A percentile compares a stretch with the other conserved stretches of the same genome.
Evolutionary conservation across 768 basidiomycete genomes (phyloP).

Genomic region (Hortiboletus campestris): DNA sequence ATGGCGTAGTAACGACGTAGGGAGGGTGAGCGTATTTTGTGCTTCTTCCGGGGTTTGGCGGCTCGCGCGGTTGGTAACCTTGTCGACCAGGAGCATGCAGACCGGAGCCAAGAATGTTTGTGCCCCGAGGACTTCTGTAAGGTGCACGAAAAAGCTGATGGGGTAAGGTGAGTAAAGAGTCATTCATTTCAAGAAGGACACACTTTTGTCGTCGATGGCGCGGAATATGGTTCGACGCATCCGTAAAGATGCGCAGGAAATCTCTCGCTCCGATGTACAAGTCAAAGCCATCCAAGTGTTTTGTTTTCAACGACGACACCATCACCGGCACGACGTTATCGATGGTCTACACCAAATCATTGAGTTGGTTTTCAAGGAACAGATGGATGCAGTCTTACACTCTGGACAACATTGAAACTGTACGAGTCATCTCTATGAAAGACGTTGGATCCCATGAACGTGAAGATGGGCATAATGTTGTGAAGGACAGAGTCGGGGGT

Average conservation of each 20-base stretch:
- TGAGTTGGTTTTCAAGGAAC: background rate
- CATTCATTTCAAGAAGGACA: conserved; percentile 22
- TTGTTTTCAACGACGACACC: conserved; percentile 69
- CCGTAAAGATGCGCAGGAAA: conserved; percentile 89
- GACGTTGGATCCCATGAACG: conserved; percentile 98
- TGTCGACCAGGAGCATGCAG: conserved; percentile 83
- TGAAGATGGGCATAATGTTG: conserved; percentile 97
- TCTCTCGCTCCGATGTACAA: conserved; percentile 71
- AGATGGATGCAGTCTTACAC: conserved; percentile 43
- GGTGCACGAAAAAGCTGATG: conserved; percentile 81
- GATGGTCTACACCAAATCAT: conserved; percentile 60
- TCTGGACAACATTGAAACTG: conserved; percentile 93
- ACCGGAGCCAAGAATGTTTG: conserved; percentile 80
- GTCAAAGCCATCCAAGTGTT: conserved; percentile 51
- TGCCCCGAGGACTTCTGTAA: conserved; percentile 79
- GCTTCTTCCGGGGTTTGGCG: conserved; percentile 63
- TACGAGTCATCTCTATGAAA: conserved; percentile 96
- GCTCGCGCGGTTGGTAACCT: conserved; percentile 63
- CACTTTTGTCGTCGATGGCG: conserved; percentile 89
- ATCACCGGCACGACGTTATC: conserved; percentile 93
- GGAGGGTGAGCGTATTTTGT: conserved; percentile 58
- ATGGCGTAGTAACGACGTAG: conserved; percentile 63
- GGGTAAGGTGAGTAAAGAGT: conserved; percentile 2
- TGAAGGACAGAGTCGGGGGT: conserved; percentile 90
- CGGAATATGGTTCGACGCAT: conserved; percentile 89